Base-by-base conservation (phyloP, 805 yeast species). In the Candida quercuum region DNA sequence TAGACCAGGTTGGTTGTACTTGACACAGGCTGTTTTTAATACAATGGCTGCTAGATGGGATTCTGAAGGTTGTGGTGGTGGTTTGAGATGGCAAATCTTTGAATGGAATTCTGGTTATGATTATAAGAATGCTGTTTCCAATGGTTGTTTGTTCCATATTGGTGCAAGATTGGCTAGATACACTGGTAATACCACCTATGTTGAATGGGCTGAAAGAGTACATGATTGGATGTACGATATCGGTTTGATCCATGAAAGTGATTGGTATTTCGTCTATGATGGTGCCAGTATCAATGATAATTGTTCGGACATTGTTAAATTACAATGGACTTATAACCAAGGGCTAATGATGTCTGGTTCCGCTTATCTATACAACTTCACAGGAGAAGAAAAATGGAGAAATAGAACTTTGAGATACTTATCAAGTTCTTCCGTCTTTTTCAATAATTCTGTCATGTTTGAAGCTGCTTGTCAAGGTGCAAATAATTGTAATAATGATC, bases 71-170 rank as follows among this genome's bases (percentile, higher is more conserved):
- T 79, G 86, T 57, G 69, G 61, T 30, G 96, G 96, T 36, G 96
- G 96, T 2, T 67, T 86, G 40, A 74, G 96, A 63, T 86, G 96
- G 96, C 96, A 86, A 66, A 87, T 86, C 47, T 87, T 83, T 63
- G 72, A 81, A 37, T 86, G 88, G 87, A 87, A 87, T 59, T 69
- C 85, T 7, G 96, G 96, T 43, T 86, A 86, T 59, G 78, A 82
- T 58, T 86, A 86, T 63, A 86, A 86, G 59, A 87, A 87, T 63
- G 64, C 89, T n/a, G 84, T 86, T 47, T 74, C 93, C n/a, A 86
- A 86, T 58, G 94, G 94, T 3, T 76, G 85, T 47, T 61, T 87
- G 37, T 86, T 87, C 71, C 78, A 81, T 47, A 63, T 86, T 29
- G 89, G 86, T 18, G 93, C 95, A 3, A 72, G 96, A 46, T 71